A percentile compares a stretch with the other conserved stretches of the same genome.
phyloP scores from a whole-genome alignment of 176 grass and related monocot genomes.

The Panicum miliaceum region DNA sequence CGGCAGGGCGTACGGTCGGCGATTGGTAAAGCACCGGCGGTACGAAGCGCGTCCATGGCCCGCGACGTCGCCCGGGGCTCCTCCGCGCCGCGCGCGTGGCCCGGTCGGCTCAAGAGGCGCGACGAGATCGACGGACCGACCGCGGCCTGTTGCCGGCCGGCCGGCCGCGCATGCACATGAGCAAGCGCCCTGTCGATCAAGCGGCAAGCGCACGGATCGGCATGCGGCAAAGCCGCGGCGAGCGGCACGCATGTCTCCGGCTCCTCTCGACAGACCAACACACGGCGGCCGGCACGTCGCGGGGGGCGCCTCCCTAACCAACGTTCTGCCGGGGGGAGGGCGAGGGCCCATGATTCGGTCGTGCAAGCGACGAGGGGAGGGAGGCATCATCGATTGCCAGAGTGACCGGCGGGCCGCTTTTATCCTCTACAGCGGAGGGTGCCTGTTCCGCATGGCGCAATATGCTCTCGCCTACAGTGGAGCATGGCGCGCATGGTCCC shows the following conservation, averaged over 20 bases:
- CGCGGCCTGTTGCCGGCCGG: constrained; percentile 8
- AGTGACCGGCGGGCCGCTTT: not conserved
- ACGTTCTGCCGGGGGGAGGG: constrained; percentile 31
- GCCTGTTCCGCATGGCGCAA: constrained; percentile 11
- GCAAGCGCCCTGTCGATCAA: not conserved
- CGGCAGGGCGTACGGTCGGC: constrained; percentile 9
- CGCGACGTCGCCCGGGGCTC: constrained; percentile 17
- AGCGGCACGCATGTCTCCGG: not conserved
- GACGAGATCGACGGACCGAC: not conserved
- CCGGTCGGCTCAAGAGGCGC: constrained; percentile 10
- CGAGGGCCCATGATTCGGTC: constrained; percentile 35
- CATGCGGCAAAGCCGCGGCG: not conserved
- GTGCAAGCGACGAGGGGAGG: not conserved
- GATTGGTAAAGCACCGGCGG: not conserved
- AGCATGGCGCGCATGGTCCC: constrained; percentile 10
- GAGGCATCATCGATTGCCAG: not conserved
- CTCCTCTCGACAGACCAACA: not conserved
- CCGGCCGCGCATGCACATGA: not conserved
- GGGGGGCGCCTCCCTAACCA: not conserved
- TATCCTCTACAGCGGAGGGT: not conserved
- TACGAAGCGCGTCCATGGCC: constrained; percentile 1
- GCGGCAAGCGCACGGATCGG: not conserved
- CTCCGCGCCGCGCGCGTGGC: not conserved
- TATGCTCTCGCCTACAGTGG: not conserved
- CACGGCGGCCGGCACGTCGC: constrained; percentile 19